A percentile compares a stretch with the other conserved stretches of the same genome.
Conservation (phyloP, 2,329 filamentous ascomycete genomes). For the Colletotrichum chlorophyti region DNA sequence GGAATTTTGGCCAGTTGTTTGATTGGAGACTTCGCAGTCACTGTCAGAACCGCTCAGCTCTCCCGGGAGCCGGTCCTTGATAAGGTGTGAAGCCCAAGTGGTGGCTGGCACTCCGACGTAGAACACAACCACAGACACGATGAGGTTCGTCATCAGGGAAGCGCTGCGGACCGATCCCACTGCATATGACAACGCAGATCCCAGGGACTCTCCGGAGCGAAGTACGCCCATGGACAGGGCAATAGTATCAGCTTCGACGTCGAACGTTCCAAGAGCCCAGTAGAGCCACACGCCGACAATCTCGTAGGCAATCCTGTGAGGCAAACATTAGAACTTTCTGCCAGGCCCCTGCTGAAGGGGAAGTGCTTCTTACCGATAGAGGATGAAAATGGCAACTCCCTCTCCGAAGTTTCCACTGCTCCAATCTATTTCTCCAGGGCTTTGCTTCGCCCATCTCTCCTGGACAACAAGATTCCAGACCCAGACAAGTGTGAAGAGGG, state of each 20-base stretch:
- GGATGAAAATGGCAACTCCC: slow-evolving; percentile 53
- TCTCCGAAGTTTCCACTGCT: slow-evolving; percentile 47
- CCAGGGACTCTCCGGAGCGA: slow-evolving; percentile 54
- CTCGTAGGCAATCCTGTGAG: slow-evolving; percentile 4
- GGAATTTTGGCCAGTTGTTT: background rate
- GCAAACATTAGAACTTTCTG: background rate
- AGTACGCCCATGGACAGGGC: slow-evolving; percentile 55
- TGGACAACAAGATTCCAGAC: slow-evolving; percentile 23
- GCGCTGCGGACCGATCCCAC: slow-evolving; percentile 52
- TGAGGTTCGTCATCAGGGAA: slow-evolving; percentile 52
- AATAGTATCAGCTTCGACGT: slow-evolving; percentile 55
- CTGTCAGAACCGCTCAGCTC: background rate
- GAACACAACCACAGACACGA: slow-evolving; percentile 56
- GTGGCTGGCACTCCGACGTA: slow-evolving; percentile 33
- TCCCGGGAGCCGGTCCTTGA: slow-evolving; percentile 7
- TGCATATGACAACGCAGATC: slow-evolving; percentile 52
- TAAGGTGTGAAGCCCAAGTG: slow-evolving; percentile 4
- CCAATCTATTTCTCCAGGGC: slow-evolving; percentile 52
- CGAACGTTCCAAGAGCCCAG: slow-evolving; percentile 57
- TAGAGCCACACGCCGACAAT: slow-evolving; percentile 46
- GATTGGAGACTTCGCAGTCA: background rate
- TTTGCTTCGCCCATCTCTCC: slow-evolving; percentile 18
- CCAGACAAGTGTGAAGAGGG: slow-evolving; percentile 20
- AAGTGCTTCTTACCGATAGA: slow-evolving; percentile 53
- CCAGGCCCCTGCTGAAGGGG: slow-evolving; percentile 30